Conservation (phyloP, 192 early-diverging fungal species). For the Podila horticola region DNA sequence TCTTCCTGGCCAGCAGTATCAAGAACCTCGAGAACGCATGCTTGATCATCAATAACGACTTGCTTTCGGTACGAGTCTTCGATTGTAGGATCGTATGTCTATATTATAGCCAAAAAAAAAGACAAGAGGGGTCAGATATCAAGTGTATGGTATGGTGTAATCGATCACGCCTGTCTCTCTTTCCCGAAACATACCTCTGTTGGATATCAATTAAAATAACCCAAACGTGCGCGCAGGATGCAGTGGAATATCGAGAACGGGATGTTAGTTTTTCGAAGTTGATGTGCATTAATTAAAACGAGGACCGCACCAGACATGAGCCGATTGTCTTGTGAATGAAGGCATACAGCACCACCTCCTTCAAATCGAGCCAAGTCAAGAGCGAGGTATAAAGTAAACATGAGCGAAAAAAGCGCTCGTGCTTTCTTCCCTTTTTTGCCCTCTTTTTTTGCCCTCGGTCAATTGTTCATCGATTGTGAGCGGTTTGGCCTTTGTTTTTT, state of each 20-base stretch:
- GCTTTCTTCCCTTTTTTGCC: not conserved
- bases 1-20: conserved; percentile 95
- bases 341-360: not conserved
- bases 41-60: conserved; percentile 96
- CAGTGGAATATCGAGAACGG: too few species aligned
- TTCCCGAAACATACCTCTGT: not conserved
- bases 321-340: not conserved
- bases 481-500: not conserved
- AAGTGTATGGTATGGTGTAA: too few species aligned
- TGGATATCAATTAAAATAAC: too few species aligned
- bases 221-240: too few species aligned
- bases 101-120: conserved; percentile 61
- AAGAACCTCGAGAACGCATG: conserved; percentile 96
- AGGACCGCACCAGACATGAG: conserved; percentile 5
- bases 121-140: not conserved
- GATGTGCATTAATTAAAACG: conserved; percentile 59
- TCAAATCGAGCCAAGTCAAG: not conserved
- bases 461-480: not conserved
- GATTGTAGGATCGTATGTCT: conserved; percentile 98
- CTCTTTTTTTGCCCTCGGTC: not conserved
- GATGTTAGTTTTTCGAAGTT: conserved; percentile 49
- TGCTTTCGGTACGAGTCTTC: conserved; percentile 99
- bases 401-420: not conserved
- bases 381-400: not conserved
- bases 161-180: not conserved